Evolutionary conservation across 78 protist species (phyloP).

Genomic region (Dictyostelium capitatum): DNA sequence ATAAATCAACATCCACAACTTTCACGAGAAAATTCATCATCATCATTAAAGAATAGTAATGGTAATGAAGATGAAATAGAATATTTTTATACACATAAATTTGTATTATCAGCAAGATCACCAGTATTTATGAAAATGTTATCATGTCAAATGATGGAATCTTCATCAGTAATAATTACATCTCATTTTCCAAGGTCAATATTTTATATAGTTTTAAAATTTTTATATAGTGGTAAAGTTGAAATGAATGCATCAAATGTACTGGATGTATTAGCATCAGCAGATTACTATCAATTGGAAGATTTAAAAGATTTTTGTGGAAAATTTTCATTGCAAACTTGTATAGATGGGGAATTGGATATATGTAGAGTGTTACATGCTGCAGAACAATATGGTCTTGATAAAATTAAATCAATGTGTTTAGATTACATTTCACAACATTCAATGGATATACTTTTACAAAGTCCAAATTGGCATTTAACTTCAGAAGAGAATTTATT

Average conservation of each 20-base stretch:
- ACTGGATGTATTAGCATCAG: slow-evolving; percentile 46
- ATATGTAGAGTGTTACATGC: slow-evolving; percentile 60
- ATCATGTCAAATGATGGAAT: slow-evolving; percentile 53
- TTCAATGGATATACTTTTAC: slow-evolving; percentile 59
- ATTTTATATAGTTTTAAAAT: slow-evolving; percentile 23
- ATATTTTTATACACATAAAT: slow-evolving; percentile 63
- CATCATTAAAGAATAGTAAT: not conserved
- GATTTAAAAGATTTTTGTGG: slow-evolving; percentile 64
- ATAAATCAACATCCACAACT: not conserved
- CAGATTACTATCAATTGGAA: slow-evolving; percentile 56
- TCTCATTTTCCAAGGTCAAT: slow-evolving; percentile 55
- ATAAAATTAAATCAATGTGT: slow-evolving; percentile 42
- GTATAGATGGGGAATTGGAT: slow-evolving; percentile 66
- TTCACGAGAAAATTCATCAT: too few species aligned
- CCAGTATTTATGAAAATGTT: slow-evolving; percentile 70
- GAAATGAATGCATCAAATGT: slow-evolving; percentile 21
- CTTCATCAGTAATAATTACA: not conserved
- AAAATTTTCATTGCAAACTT: slow-evolving; percentile 46
- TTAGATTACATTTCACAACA: slow-evolving; percentile 72
- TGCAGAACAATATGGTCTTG: slow-evolving; percentile 48
- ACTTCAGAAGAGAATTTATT: slow-evolving; percentile 46
- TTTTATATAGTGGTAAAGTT: slow-evolving; percentile 35
- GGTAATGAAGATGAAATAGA: slow-evolving; percentile 1
- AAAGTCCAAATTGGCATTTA: slow-evolving; percentile 75
- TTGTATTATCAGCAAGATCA: slow-evolving; percentile 71